Base-by-base conservation (phyloP, 345 rosid species). In the Garcia nutans region DNA sequence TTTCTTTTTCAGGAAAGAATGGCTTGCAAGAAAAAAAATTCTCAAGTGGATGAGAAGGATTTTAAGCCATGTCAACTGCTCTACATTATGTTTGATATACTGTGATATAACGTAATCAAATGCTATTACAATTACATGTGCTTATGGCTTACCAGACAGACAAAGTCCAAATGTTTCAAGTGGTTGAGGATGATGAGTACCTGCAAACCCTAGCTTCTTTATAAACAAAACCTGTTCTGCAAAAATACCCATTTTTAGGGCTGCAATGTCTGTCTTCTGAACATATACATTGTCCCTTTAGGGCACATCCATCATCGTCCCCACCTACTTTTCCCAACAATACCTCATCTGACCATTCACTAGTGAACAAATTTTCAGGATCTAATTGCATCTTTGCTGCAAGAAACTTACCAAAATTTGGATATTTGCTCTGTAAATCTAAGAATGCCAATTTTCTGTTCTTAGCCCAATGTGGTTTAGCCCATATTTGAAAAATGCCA, bases 381-480 rank as follows among this genome's bases (percentile, higher is more conserved):
- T 94, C 98, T 65, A 92, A 74, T 84, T 81, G 82, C 72, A 80
- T 86, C 89, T 87, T 95, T 31, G 84, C 92, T 66, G 67, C 79
- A 61, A 90, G 0, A 54, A 91, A 95, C 73, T 77, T 89, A 20
- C 49, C 58, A 5, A 87, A 82, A 57, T 80, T 77, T 0, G 83
- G 85, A 68, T 84, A 89, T 87, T 90, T 95, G 20, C n/a, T 62
- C 77, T 84, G 84, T 68, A 89, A 94, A 9, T 86, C 86, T 20
- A 77, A 55, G 87, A 95, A 93, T 12, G 90, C 93, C 50, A 85
- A 20, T 73, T 90, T 91, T 81, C 92, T 86, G 52, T 93, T 95
- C 82, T 95, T 95, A 9, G 87, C 93, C 97, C 97, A 95, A 71
- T 95, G 99, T 0, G 99, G 96, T 75, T 76, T 90, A 0, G 97